Evolutionary conservation across 1,139 yeast species (phyloP).

Genomic region (Hyphopichia khmerensis): DNA sequence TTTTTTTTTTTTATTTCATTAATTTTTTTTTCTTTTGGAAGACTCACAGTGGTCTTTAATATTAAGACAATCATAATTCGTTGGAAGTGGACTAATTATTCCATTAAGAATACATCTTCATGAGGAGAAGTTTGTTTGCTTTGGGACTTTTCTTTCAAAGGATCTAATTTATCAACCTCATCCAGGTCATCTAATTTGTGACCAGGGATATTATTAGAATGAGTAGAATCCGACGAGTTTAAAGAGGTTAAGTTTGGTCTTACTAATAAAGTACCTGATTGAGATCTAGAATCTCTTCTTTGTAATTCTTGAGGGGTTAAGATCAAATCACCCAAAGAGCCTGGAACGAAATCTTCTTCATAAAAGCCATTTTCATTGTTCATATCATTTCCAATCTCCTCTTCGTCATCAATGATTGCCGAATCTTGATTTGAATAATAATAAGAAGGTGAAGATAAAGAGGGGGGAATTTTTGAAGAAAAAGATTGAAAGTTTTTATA

Average conservation of each 20-base stretch:
- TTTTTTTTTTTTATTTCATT: background rate
- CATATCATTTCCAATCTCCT: slow-evolving; percentile 20
- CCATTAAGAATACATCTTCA: slow-evolving; percentile 39
- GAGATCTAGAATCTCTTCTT: slow-evolving; percentile 63
- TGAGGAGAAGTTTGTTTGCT: slow-evolving; percentile 7
- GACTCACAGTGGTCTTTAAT: no score
- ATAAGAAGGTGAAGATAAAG: slow-evolving; percentile 11
- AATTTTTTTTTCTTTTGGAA: no score
- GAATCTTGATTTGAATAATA: slow-evolving; percentile 22
- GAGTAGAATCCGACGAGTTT: background rate
- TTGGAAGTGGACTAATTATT: no score
- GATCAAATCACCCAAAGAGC: slow-evolving; percentile 63
- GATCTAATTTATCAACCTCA: slow-evolving; percentile 8
- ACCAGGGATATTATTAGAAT: slow-evolving; percentile 1
- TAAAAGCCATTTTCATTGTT: slow-evolving; percentile 31
- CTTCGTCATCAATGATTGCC: slow-evolving; percentile 43
- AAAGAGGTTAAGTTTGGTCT: slow-evolving; percentile 28
- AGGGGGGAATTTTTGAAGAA: slow-evolving; percentile 15
- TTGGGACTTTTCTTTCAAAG: slow-evolving; percentile 2
- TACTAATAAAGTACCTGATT: slow-evolving; percentile 43
- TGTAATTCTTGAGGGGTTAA: slow-evolving; percentile 75
- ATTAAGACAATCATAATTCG: no score
- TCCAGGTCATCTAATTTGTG: background rate
- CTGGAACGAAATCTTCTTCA: slow-evolving; percentile 78
- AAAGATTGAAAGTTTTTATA: slow-evolving; percentile 13